Conservation (phyloP, 352 stramenopile species). For the Globisporangium sylvaticum region DNA sequence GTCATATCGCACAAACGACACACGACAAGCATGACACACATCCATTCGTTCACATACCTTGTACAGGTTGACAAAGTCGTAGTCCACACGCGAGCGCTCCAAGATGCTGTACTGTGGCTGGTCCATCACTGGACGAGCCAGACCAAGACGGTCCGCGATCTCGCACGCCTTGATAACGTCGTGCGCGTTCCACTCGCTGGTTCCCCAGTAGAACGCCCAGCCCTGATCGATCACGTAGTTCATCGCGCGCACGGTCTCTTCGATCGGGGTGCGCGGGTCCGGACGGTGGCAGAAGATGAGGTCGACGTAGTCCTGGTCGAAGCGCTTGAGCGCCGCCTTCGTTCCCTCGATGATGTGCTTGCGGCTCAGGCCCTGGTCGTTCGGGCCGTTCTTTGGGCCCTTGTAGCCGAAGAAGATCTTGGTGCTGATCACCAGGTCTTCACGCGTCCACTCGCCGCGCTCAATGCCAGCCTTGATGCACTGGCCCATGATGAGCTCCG, state of each 20-base stretch:
- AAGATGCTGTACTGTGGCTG: conserved; percentile 62
- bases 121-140: conserved; percentile 32
- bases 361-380: conserved; percentile 24
- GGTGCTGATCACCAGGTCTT: conserved; percentile 53
- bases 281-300: conserved; percentile 44
- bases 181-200: conserved; percentile 41
- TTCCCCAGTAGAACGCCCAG: no score
- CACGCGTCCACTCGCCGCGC: conserved; percentile 21
- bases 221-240: conserved; percentile 31
- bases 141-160: conserved; percentile 29
- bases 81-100: conserved; percentile 44
- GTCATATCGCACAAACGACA: no score
- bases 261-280: conserved; percentile 28
- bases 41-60: no score
- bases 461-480: conserved; percentile 23
- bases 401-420: conserved; percentile 49
- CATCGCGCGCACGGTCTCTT: conserved; percentile 48
- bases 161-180: conserved; percentile 51
- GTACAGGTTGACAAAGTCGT: conserved; percentile 47
- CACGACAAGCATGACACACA: no score
- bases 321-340: conserved; percentile 31
- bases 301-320: conserved; percentile 44
- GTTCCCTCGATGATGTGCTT: conserved; percentile 51
- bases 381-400: conserved; percentile 21
- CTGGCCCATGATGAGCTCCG: conserved; percentile 31